Base-by-base conservation (phyloP, 1,284 basidiomycete genomes). In the Marasmius sp. region DNA sequence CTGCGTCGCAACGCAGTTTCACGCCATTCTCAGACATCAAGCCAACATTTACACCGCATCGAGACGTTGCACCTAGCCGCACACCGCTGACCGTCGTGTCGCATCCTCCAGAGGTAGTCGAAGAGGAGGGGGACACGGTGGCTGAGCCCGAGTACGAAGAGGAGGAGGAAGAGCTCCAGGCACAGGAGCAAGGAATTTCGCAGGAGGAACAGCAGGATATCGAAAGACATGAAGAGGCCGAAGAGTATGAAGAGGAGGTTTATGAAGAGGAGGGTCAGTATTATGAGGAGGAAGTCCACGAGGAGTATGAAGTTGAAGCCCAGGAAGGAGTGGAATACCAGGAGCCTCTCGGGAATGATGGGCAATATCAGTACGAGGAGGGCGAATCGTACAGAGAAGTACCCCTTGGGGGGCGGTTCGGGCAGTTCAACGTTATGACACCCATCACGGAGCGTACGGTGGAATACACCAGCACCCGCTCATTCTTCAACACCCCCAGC, bases 381-480 rank as follows among this genome's bases (percentile, higher is more conserved):
- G 77, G 73, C 10, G 74, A 75, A 34, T 73, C 72, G 14, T 77
- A 77, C 61, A 79, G 77, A 52, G 78, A 80, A 6, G 78, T 81
- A 9, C 88, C 88, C 18, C 78, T 90, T 61, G 88, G 89, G 27
- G 87, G 89, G 11, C 85, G 91, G 53, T 88, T 91, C 68, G 91
- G 90, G 27, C 81, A 81, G 61, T 91, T 94, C 75, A 88, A 93
- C 68, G 86, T 93, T 59, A 94, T 98, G 92, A 97, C 95, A 10
- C 95, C 95, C 1, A 97, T 98, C 70, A 93, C 93, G 4, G 96
- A 98, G 75, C 83, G 95, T 45, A 97, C 95, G 6, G 86, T 86
- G 69, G 96, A 98, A 72, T 95, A 85, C 71, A 93, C 91, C 3
- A 81, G 79, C 47, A 87, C 84, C n/a, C 80, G 85, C 60, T 66